Evolutionary conservation across 352 stramenopile species (phyloP).

Genomic region (Poterioochromonas sp.): DNA sequence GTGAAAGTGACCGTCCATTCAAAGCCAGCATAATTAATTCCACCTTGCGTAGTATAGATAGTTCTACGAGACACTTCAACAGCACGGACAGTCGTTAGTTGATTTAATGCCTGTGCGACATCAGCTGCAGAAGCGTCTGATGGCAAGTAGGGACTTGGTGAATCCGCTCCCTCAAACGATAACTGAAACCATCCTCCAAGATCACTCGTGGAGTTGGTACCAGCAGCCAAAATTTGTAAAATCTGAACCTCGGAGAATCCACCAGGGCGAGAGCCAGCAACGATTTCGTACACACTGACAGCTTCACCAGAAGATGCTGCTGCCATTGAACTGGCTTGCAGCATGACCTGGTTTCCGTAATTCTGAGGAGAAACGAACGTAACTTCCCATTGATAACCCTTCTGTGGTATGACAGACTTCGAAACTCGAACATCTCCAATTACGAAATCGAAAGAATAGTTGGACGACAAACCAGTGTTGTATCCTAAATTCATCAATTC

Average conservation of each 20-base stretch:
- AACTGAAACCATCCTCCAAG: slow-evolving; percentile 28
- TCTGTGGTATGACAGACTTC: neutral
- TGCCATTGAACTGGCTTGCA: neutral
- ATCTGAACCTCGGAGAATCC: slow-evolving; percentile 25
- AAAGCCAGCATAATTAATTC: slow-evolving; percentile 64
- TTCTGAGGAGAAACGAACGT: neutral
- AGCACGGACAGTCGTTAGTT: slow-evolving; percentile 38
- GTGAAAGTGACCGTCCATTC: slow-evolving; percentile 76
- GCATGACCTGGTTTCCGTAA: neutral
- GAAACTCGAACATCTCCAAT: slow-evolving; percentile 43
- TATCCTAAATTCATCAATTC: slow-evolving; percentile 26
- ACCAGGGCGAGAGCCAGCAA: neutral
- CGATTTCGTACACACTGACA: neutral
- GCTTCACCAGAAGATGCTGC: neutral
- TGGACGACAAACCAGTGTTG: neutral
- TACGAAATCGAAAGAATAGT: slow-evolving; percentile 42
- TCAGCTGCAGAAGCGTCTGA: slow-evolving; percentile 35
- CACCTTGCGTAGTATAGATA: neutral
- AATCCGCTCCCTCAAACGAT: slow-evolving; percentile 14
- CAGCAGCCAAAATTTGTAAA: slow-evolving; percentile 7
- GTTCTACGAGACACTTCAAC: slow-evolving; percentile 49
- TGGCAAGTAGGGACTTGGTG: neutral
- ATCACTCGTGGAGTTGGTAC: neutral
- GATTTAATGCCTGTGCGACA: slow-evolving; percentile 42
- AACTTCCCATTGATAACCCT: slow-evolving; percentile 27